Percentiles rank a stretch among this genome's conserved stretches.
These are phyloP conservation scores for Malania oleifera DNA, from an alignment of 164 flowering plant species.

Conservation along the genomic window DNA sequence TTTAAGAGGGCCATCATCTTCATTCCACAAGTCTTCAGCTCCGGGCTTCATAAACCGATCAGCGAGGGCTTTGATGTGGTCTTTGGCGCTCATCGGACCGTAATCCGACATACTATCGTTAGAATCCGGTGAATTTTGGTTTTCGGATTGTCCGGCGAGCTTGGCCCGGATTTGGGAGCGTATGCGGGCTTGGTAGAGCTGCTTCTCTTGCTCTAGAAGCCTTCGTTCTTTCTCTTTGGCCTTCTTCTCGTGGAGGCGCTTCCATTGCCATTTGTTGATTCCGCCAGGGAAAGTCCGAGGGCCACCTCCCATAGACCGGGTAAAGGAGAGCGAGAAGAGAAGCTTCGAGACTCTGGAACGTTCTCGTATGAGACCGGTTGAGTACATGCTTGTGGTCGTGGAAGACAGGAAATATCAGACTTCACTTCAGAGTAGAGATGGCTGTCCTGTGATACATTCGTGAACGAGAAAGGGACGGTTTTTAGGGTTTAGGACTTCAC, in stretches of 20 bases:
- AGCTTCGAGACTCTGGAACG: slow-evolving; percentile 26
- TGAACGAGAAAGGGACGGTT: too few relatives aligned
- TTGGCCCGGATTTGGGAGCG: slow-evolving; percentile 73
- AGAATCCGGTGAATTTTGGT: background rate
- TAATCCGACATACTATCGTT: slow-evolving; percentile 8
- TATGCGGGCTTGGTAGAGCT: slow-evolving; percentile 78
- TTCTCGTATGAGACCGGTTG: slow-evolving; percentile 21
- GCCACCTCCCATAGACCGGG: slow-evolving; percentile 89
- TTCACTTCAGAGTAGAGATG: too few relatives aligned
- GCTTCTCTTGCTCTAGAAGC: slow-evolving; percentile 82
- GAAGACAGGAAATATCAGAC: too few relatives aligned
- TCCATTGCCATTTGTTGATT: slow-evolving; percentile 98
- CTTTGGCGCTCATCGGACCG: slow-evolving; percentile 52
- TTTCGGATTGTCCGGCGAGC: slow-evolving; percentile 25
- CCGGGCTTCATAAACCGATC: slow-evolving; percentile 86
- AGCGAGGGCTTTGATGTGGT: slow-evolving; percentile 70
- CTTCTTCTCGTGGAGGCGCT: slow-evolving; percentile 90
- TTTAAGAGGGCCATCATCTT: slow-evolving; percentile 66
- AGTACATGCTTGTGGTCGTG: slow-evolving; percentile 5
- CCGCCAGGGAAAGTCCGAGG: slow-evolving; percentile 97
- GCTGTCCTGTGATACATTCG: too few relatives aligned
- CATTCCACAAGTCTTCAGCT: slow-evolving; percentile 93
- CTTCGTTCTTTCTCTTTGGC: slow-evolving; percentile 78
- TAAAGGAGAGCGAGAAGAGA: slow-evolving; percentile 28
- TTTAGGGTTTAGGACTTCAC: too few relatives aligned